Percentiles rank a stretch among this genome's conserved stretches.
These are phyloP conservation scores for Aspergillus terreus DNA, from an alignment of 2,329 filamentous ascomycete species.

Conservation along the genomic window DNA sequence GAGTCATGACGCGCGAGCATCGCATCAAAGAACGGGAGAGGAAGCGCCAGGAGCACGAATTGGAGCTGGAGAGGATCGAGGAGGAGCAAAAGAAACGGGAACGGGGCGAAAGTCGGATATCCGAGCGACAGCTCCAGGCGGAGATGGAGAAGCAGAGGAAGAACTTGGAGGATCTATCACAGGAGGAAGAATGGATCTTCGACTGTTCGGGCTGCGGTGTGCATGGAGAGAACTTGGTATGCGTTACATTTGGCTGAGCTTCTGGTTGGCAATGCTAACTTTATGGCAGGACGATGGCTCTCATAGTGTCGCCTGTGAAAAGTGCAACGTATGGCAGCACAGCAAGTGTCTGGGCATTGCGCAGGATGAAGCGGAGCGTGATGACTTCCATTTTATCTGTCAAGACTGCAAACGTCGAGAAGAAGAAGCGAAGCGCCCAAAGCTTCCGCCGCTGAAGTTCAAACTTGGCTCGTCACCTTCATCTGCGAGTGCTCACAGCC, in stretches of 20 bases:
- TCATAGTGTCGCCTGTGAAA: constrained; percentile 90
- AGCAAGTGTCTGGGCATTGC: constrained; percentile 83
- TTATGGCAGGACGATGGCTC: constrained; percentile 72
- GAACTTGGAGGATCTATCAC: constrained; percentile 68
- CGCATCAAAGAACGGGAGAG: constrained; percentile 81
- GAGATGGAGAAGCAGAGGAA: constrained; percentile 77
- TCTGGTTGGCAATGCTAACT: constrained; percentile 18
- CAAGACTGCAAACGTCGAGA: constrained; percentile 68
- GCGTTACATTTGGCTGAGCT: constrained; percentile 15
- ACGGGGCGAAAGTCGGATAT: constrained; percentile 59
- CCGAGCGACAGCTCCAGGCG: constrained; percentile 74
- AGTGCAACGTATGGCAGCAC: constrained; percentile 94
- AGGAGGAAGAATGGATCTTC: constrained; percentile 87
- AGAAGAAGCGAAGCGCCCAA: constrained; percentile 59
- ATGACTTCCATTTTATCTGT: constrained; percentile 87
- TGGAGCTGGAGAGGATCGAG: constrained; percentile 74
- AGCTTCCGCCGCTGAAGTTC: constrained; percentile 60
- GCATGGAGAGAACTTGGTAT: constrained; percentile 72
- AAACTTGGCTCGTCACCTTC: constrained; percentile 49
- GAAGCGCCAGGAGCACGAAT: constrained; percentile 77
- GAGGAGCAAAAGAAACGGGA: constrained; percentile 65
- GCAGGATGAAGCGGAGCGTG: constrained; percentile 72
- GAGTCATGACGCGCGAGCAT: constrained; percentile 79
- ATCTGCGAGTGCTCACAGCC: constrained; percentile 17
- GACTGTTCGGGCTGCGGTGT: constrained; percentile 86